Percentiles rank a stretch among this genome's conserved stretches.
phyloP scores from a whole-genome alignment of 768 basidiomycete genomes.

The Termitomyces eurrhizus region DNA sequence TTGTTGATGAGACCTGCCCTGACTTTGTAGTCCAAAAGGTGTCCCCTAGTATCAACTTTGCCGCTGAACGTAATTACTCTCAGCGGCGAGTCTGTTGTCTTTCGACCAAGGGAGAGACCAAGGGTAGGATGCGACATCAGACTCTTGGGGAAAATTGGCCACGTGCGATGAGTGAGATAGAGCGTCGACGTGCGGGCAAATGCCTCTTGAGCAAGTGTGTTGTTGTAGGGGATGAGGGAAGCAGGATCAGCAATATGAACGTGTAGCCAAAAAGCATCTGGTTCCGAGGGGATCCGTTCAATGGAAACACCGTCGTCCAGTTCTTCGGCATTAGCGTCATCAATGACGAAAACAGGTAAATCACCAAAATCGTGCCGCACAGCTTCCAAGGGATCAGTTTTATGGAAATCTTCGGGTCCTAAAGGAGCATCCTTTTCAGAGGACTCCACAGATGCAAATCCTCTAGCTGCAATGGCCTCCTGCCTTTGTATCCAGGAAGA shows the following conservation, averaged over 20 bases:
- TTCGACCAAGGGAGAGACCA: conserved; percentile 39
- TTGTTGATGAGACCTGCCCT: conserved; percentile 74
- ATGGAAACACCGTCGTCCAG: conserved; percentile 93
- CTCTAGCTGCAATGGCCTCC: conserved; percentile 26
- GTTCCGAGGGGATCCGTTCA: conserved; percentile 59
- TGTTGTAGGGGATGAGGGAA: conserved; percentile 65
- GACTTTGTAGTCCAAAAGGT: conserved; percentile 67
- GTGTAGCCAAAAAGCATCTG: conserved; percentile 74
- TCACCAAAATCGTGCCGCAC: conserved; percentile 86
- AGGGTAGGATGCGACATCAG: conserved; percentile 40
- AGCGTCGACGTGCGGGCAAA: conserved; percentile 42
- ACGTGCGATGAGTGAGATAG: conserved; percentile 65
- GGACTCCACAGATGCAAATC: conserved; percentile 16
- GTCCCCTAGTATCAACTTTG: conserved; percentile 56
- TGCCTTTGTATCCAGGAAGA: conserved; percentile 20
- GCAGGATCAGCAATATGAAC: conserved; percentile 94
- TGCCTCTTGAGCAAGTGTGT: conserved; percentile 59
- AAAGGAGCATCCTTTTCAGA: conserved; percentile 29
- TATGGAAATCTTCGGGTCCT: conserved; percentile 63
- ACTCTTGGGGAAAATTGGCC: conserved; percentile 68
- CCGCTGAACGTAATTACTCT: conserved; percentile 78
- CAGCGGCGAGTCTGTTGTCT: conserved; percentile 34
- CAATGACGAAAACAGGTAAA: conserved; percentile 81
- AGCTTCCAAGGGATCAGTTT: conserved; percentile 58
- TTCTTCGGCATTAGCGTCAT: conserved; percentile 75